phyloP scores from a whole-genome alignment of 2,329 filamentous ascomycete species.

The Aspergillus hortae region DNA sequence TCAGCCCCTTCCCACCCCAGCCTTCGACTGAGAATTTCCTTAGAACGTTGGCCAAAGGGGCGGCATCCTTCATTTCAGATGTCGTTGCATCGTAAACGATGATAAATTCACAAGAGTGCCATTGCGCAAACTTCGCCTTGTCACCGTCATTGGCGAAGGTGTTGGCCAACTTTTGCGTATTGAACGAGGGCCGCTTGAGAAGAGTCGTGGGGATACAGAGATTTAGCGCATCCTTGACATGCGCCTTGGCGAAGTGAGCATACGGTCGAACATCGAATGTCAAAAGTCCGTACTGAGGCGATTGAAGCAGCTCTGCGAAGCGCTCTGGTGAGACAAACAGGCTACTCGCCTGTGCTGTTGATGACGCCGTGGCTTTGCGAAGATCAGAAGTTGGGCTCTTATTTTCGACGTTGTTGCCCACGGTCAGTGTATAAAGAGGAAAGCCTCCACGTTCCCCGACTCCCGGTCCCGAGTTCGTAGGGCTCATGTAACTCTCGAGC shows the following conservation, averaged over 20 bases:
- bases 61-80: slow-evolving; percentile 73
- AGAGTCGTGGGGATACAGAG: slow-evolving; percentile 93
- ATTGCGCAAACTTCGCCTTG: slow-evolving; percentile 69
- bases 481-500: slow-evolving; percentile 74
- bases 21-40: slow-evolving; percentile 89
- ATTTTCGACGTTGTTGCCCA: slow-evolving; percentile 10
- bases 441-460: slow-evolving; percentile 18
- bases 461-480: slow-evolving; percentile 49
- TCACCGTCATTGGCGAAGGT: slow-evolving; percentile 75
- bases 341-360: slow-evolving; percentile 34
- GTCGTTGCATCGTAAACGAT: slow-evolving; percentile 84
- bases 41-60: slow-evolving; percentile 77
- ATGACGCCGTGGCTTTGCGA: background rate
- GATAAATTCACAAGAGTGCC: slow-evolving; percentile 71
- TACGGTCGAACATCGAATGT: slow-evolving; percentile 83
- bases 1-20: slow-evolving; percentile 68
- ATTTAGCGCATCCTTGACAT: slow-evolving; percentile 78
- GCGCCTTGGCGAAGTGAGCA: slow-evolving; percentile 72
- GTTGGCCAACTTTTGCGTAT: slow-evolving; percentile 78
- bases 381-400: background rate
- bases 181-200: slow-evolving; percentile 85
- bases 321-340: slow-evolving; percentile 50
- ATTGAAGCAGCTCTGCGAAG: slow-evolving; percentile 56
- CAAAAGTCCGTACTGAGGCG: slow-evolving; percentile 54
- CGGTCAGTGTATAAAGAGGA: slow-evolving; percentile 15